These are phyloP conservation scores for Dovyalis caffra DNA, from an alignment of 345 rosid genomes.

Conservation along the genomic window DNA sequence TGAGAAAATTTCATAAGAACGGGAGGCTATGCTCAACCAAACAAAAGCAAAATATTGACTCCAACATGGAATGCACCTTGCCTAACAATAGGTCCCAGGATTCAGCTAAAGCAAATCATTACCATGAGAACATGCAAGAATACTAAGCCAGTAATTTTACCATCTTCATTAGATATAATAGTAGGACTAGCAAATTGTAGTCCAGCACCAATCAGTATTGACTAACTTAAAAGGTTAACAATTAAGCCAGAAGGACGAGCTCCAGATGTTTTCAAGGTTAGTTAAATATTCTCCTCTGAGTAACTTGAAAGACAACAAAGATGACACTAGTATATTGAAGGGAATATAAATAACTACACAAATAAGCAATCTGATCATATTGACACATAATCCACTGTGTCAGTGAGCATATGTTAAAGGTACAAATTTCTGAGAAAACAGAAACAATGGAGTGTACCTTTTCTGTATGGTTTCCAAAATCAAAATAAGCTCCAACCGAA, in stretches of 20 bases:
- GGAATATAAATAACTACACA: not conserved
- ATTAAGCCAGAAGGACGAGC: not conserved
- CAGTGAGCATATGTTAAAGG: not conserved
- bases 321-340: not conserved
- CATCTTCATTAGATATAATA: not conserved
- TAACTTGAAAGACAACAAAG: not conserved
- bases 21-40: not conserved
- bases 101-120: not conserved
- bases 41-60: not conserved
- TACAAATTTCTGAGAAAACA: conserved; percentile 3
- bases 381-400: not conserved
- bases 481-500: conserved; percentile 73
- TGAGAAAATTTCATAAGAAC: not conserved
- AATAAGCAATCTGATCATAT: not conserved
- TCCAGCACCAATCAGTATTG: not conserved
- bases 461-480: conserved; percentile 92
- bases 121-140: not conserved
- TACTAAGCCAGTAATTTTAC: not conserved
- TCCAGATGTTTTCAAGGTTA: not conserved
- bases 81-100: not conserved
- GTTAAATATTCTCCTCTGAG: not conserved
- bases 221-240: not conserved
- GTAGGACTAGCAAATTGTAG: not conserved
- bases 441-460: conserved; percentile 41
- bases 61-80: not conserved